Evolutionary conservation across 1,284 basidiomycete species (phyloP).

Genomic region (Cutaneotrichosporon curvatum): DNA sequence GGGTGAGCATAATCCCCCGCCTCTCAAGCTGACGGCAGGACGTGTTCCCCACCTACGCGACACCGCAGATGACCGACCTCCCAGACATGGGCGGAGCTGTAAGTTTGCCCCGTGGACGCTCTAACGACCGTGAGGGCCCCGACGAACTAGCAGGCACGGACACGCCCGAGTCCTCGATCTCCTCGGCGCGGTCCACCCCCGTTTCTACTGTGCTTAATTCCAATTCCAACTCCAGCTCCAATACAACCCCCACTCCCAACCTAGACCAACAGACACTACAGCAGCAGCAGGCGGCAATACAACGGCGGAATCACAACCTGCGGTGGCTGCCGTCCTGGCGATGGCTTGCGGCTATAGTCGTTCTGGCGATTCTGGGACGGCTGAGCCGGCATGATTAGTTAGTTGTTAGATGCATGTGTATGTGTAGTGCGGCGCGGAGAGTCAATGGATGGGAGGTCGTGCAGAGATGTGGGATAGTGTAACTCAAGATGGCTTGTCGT

Average conservation of each 20-base stretch:
- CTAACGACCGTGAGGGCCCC: not conserved
- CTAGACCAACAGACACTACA: not conserved
- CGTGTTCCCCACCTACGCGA: conserved; percentile 66
- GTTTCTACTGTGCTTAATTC: not conserved
- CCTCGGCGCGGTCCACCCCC: conserved; percentile 7
- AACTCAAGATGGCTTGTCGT: no score
- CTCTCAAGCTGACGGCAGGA: conserved; percentile 47
- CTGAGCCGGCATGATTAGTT: conserved; percentile 17
- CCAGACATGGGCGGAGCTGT: conserved; percentile 68
- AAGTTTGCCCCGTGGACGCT: not conserved
- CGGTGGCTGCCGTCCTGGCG: conserved; percentile 37
- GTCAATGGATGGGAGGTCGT: no score
- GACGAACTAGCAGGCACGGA: not conserved
- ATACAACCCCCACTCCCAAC: not conserved
- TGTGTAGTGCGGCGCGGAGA: no score
- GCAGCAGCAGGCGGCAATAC: conserved; percentile 1
- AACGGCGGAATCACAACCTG: conserved; percentile 4
- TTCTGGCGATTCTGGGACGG: conserved; percentile 36
- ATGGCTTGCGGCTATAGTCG: conserved; percentile 36
- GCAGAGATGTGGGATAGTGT: no score
- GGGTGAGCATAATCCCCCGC: conserved; percentile 24
- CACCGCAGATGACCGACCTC: conserved; percentile 58
- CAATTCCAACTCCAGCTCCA: not conserved
- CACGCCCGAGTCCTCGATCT: not conserved
- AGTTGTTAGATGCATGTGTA: not conserved